These are phyloP conservation scores for Lotmaria passim DNA, from an alignment of 208 protist species.

Conservation along the genomic window DNA sequence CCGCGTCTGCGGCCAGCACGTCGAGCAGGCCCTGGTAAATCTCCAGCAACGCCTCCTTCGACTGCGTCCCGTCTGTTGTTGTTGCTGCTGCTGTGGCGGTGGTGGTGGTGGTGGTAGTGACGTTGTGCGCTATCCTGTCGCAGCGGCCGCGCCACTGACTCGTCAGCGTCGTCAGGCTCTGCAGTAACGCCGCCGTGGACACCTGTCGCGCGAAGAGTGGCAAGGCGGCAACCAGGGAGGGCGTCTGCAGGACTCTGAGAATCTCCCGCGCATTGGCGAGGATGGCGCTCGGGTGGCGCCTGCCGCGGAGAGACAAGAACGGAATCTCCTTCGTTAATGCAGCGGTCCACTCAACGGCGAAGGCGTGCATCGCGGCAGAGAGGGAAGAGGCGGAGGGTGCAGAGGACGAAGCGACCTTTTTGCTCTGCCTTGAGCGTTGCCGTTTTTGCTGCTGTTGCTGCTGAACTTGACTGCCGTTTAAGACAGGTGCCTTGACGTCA, in stretches of 20 bases:
- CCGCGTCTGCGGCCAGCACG: conserved; percentile 44
- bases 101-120: not conserved
- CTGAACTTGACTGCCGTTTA: not conserved
- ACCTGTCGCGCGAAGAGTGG: conserved; percentile 24
- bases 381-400: too few relatives aligned
- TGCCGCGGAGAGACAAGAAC: not conserved
- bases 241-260: conserved; percentile 16
- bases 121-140: not conserved
- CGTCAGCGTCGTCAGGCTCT: conserved; percentile 16
- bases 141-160: conserved; percentile 8
- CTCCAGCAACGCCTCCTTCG: conserved; percentile 2
- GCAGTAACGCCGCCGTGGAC: conserved; percentile 12
- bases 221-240: conserved; percentile 2
- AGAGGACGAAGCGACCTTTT: too few relatives aligned
- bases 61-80: not conserved
- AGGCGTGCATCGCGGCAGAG: conserved; percentile 19
- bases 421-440: not conserved
- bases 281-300: conserved; percentile 9
- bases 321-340: conserved; percentile 11
- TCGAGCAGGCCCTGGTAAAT: conserved; percentile 26
- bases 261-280: conserved; percentile 28
- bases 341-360: conserved; percentile 21
- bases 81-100: not conserved
- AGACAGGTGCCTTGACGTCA: not conserved
- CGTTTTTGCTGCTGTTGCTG: not conserved